Conservation (phyloP, 2,329 filamentous ascomycete species). For the Paracoccidioides brasiliensis region DNA sequence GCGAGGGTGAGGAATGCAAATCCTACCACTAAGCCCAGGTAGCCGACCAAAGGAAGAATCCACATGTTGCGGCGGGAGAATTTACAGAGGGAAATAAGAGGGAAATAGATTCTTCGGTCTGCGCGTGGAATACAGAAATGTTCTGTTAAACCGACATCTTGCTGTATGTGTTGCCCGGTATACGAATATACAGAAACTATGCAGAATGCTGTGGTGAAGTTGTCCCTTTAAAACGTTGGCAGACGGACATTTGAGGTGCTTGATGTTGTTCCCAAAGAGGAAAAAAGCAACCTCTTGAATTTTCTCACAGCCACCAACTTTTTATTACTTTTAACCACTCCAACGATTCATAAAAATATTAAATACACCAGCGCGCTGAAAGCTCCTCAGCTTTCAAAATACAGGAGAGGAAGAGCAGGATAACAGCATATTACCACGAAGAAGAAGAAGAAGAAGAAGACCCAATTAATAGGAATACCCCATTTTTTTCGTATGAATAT, state of each 20-base stretch:
- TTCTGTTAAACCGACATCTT: not conserved
- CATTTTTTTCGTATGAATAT: not conserved
- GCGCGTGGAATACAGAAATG: not conserved
- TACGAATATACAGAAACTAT: not conserved
- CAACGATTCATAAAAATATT: not conserved
- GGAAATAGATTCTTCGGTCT: not conserved
- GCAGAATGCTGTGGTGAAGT: not conserved
- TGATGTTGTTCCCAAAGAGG: not conserved
- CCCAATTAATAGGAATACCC: not conserved
- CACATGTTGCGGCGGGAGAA: conserved; percentile 51
- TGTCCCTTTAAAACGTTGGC: not conserved
- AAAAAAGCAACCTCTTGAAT: not conserved
- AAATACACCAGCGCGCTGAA: not conserved
- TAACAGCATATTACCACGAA: not conserved
- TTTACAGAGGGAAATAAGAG: not conserved
- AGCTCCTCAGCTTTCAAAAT: not conserved
- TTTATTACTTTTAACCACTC: not conserved
- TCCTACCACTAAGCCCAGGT: conserved; percentile 71
- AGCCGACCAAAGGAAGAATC: conserved; percentile 87
- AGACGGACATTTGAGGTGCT: not conserved
- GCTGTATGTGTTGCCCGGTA: not conserved
- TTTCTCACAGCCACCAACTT: not conserved
- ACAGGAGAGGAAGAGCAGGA: not conserved
- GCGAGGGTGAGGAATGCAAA: conserved; percentile 91
- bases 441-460: not conserved